Evolutionary conservation across 2,329 filamentous ascomycete species (phyloP).

Genomic region (Pochonia chlamydosporia): DNA sequence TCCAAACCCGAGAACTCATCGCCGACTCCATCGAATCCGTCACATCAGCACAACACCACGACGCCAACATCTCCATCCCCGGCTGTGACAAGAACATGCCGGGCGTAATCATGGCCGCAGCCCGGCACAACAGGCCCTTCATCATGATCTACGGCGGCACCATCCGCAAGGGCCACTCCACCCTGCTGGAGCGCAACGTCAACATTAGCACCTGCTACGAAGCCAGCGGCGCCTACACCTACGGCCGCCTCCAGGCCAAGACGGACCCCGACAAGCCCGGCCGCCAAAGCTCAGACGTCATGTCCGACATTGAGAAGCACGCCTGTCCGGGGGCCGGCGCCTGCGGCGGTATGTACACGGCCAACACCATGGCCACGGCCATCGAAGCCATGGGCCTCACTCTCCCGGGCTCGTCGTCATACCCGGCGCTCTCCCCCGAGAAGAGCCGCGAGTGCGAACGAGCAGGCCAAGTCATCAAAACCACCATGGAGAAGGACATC

Average conservation of each 20-base stretch:
- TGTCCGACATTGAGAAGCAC: conserved; percentile 75
- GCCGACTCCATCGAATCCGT: conserved; percentile 92
- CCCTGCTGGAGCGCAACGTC: conserved; percentile 69
- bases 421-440: conserved; percentile 71
- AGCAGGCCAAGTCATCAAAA: conserved; percentile 69
- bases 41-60: conserved; percentile 85
- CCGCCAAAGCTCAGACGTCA: conserved; percentile 68
- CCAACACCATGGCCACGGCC: conserved; percentile 85
- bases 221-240: conserved; percentile 75
- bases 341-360: conserved; percentile 83
- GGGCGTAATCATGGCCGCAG: conserved; percentile 83
- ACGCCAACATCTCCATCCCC: conserved; percentile 88
- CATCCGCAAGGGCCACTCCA: conserved; percentile 80
- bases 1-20: conserved; percentile 87
- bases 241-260: conserved; percentile 69
- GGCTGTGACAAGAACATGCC: conserved; percentile 99
- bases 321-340: conserved; percentile 62
- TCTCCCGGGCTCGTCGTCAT: conserved; percentile 78
- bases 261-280: conserved; percentile 54
- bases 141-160: conserved; percentile 95
- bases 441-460: conserved; percentile 85
- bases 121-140: conserved; percentile 84
- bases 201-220: conserved; percentile 90
- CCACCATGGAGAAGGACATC: conserved; percentile 78
- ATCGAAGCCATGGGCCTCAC: conserved; percentile 87